These are phyloP conservation scores for Mollisiaceae sp. DNA, from an alignment of 2,329 filamentous ascomycete genomes.

Conservation along the genomic window DNA sequence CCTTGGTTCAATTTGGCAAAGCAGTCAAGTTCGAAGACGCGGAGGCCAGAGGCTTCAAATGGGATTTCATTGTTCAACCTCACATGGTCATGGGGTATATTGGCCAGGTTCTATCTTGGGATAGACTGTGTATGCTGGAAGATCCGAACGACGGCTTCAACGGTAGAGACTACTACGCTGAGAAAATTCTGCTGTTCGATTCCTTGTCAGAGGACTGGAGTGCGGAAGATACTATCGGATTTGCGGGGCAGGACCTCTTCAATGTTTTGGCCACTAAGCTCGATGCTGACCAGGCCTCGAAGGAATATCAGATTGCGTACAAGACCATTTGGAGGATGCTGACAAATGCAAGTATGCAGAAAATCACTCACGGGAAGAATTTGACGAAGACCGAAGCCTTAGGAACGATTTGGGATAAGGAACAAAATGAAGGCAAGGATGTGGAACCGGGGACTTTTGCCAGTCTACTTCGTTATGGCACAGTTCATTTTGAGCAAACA, in stretches of 20 bases:
- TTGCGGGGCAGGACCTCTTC: conserved; percentile 43
- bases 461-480: conserved; percentile 41
- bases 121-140: conserved; percentile 44
- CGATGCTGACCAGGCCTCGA: conserved; percentile 34
- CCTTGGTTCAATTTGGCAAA: conserved; percentile 38
- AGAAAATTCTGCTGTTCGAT: conserved; percentile 43
- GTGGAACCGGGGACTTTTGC: conserved; percentile 41
- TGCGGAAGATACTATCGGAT: conserved; percentile 42
- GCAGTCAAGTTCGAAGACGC: conserved; percentile 30
- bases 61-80: conserved; percentile 12
- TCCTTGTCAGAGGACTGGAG: conserved; percentile 40
- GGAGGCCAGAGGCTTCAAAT: conserved; percentile 11
- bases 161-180: conserved; percentile 43
- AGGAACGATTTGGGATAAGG: conserved; percentile 43
- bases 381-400: conserved; percentile 40
- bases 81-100: conserved; percentile 35
- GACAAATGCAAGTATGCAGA: conserved; percentile 43
- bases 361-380: conserved; percentile 43
- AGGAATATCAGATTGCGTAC: conserved; percentile 40
- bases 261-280: conserved; percentile 41
- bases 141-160: conserved; percentile 45
- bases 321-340: conserved; percentile 41
- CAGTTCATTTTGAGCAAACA: conserved; percentile 25
- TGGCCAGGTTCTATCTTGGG: conserved; percentile 41
- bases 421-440: conserved; percentile 42